Base-by-base conservation (phyloP, 805 yeast genomes). In the Yamadazyma philogaea region DNA sequence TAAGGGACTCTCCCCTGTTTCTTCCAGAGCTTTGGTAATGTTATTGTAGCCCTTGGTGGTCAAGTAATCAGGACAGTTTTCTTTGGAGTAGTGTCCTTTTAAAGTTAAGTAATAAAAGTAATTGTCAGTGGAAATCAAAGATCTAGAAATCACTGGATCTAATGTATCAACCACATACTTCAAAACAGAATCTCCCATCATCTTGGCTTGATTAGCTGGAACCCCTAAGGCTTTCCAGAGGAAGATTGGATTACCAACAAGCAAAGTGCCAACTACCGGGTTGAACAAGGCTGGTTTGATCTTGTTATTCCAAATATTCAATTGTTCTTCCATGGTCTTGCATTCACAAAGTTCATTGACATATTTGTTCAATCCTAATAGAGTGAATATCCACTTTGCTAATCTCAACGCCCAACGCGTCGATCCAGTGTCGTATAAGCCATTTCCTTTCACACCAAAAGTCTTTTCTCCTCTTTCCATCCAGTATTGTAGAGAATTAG, bases 211-310 rank as follows among this genome's bases (percentile, higher is more conserved):
- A 57, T 87, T 86, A 6, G 82, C 78, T 5, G 95, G 95, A 36
- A 86, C 95, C n/a, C 95, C 95, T 18, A 87, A 70, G 0, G 95
- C 95, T 59, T 84, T 85, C 95, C 95, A 86, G 44, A 87, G 69
- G 59, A 86, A 86, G n/a, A 85, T 60, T 16, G 91, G 90, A 60
- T 86, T 87, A n/a, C 89, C 89, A 32, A 87, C 75, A 39, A 87
- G 66, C 21, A 84, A 54, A 39, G 78, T 77, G 14, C 85, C 80
- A 42, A 85, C 82, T 39, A 83, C 51, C 16, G 87, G 85, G 55
- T 82, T 83, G 64, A 84, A 78, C 37, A 87, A 68, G 3, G 84
- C 77, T 4, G 93, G 93, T 48, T 80, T 78, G 42, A 86, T 73
- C 36, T 70, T 70, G 1, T 63, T 57, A 40, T 77, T 66, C 91